Conservation (phyloP, 2,329 filamentous ascomycete species). For the Amesomyces nigricolor region DNA sequence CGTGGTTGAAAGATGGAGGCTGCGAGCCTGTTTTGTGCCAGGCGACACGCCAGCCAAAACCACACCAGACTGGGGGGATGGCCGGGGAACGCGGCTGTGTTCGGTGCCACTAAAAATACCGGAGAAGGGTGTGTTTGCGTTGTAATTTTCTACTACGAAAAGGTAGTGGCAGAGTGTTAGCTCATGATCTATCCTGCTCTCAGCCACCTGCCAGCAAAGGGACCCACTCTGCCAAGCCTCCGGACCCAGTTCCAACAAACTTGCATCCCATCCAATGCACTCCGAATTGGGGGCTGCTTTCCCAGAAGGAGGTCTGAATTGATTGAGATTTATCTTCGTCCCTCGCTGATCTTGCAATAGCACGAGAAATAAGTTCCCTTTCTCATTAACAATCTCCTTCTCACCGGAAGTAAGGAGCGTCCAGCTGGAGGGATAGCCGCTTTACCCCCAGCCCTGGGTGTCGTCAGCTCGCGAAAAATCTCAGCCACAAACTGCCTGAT, state of each 20-base stretch:
- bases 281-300: no score
- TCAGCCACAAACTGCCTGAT: no score
- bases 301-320: no score
- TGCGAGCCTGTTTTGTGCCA: conserved; percentile 26
- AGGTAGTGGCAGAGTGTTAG: neutral
- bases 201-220: neutral
- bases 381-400: no score
- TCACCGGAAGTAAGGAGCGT: no score
- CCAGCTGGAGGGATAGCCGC: no score
- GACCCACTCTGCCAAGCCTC: neutral
- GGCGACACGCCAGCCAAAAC: conserved; percentile 24
- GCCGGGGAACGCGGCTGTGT: conserved; percentile 20
- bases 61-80: conserved; percentile 5
- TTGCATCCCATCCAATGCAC: neutral
- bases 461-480: no score
- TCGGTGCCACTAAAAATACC: conserved; percentile 12
- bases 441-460: no score
- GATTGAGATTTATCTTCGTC: no score
- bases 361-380: no score
- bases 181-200: neutral
- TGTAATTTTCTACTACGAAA: neutral
- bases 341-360: no score
- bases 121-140: neutral
- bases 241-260: neutral
- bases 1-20: conserved; percentile 19